Evolutionary conservation across 768 basidiomycete species (phyloP).

Genomic region (Filobasidium floriforme): DNA sequence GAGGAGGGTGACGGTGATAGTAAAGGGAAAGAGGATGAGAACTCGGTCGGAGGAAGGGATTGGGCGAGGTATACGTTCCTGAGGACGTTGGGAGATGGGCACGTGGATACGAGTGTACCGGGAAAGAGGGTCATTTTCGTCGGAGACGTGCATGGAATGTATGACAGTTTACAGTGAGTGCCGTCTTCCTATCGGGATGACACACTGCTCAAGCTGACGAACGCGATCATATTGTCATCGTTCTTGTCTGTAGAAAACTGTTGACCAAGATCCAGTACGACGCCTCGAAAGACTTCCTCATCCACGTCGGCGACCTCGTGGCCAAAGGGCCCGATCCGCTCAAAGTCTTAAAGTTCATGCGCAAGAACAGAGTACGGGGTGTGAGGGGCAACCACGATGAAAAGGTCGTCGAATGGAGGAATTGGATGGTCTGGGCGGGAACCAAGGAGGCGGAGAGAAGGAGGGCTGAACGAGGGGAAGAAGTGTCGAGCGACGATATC

Average conservation of each 20-base stretch:
- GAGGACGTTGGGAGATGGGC: slow-evolving; percentile 31
- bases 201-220: background rate
- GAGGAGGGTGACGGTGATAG: background rate
- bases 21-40: too few species aligned
- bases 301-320: slow-evolving; percentile 77
- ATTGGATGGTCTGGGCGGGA: slow-evolving; percentile 56
- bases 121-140: slow-evolving; percentile 60
- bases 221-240: background rate
- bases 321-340: slow-evolving; percentile 59
- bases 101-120: slow-evolving; percentile 29
- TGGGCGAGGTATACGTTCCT: slow-evolving; percentile 42
- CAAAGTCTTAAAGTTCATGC: slow-evolving; percentile 61
- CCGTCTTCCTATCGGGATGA: too few species aligned
- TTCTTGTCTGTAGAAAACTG: slow-evolving; percentile 43
- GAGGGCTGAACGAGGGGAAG: background rate
- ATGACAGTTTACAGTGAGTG: slow-evolving; percentile 29
- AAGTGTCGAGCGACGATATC: background rate
- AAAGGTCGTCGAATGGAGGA: slow-evolving; percentile 76
- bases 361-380: slow-evolving; percentile 58
- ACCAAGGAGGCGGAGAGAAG: slow-evolving; percentile 44
- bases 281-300: slow-evolving; percentile 57
- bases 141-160: slow-evolving; percentile 85
- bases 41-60: slow-evolving; percentile 25
- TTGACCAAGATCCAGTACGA: slow-evolving; percentile 59
- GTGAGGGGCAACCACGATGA: slow-evolving; percentile 96